phyloP scores from a whole-genome alignment of 768 basidiomycete genomes.

The Udeniomyces megalosporus region DNA sequence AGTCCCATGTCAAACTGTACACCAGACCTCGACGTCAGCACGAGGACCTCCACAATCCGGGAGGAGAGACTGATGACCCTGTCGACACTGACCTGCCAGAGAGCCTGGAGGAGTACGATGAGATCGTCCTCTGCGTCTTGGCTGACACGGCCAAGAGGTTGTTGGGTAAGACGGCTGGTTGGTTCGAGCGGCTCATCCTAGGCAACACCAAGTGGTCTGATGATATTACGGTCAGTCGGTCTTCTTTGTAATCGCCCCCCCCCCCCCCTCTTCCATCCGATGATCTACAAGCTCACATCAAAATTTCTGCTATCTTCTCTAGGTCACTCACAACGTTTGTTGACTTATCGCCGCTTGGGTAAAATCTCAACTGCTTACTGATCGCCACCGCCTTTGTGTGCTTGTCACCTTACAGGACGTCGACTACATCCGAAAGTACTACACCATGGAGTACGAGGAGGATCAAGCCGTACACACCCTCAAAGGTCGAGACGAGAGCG shows the following conservation, averaged over 20 bases:
- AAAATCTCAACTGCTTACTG: neutral
- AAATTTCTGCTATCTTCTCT: no score
- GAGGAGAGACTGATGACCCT: constrained; percentile 23
- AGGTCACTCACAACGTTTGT: neutral
- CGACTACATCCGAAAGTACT: constrained; percentile 32
- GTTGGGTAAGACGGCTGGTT: constrained; percentile 32
- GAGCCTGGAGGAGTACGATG: constrained; percentile 32
- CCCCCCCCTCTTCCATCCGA: no score
- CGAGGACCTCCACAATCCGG: constrained; percentile 30
- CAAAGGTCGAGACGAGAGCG: constrained; percentile 29
- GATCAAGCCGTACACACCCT: constrained; percentile 24
- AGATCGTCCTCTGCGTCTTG: constrained; percentile 35
- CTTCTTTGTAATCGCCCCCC: neutral
- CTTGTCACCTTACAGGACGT: constrained; percentile 20
- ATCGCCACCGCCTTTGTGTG: neutral
- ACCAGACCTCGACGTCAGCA: constrained; percentile 25
- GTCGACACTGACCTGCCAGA: constrained; percentile 24
- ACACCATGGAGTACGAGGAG: constrained; percentile 27
- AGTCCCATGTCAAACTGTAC: constrained; percentile 26
- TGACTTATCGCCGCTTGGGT: neutral
- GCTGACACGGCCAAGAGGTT: constrained; percentile 36
- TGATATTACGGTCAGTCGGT: constrained; percentile 34
- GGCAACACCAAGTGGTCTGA: constrained; percentile 36
- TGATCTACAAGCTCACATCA: no score
- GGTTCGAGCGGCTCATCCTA: constrained; percentile 33